These are phyloP conservation scores for Pseudocohnilembus persalinus DNA, from an alignment of 169 alveolate genomes.

Conservation along the genomic window DNA sequence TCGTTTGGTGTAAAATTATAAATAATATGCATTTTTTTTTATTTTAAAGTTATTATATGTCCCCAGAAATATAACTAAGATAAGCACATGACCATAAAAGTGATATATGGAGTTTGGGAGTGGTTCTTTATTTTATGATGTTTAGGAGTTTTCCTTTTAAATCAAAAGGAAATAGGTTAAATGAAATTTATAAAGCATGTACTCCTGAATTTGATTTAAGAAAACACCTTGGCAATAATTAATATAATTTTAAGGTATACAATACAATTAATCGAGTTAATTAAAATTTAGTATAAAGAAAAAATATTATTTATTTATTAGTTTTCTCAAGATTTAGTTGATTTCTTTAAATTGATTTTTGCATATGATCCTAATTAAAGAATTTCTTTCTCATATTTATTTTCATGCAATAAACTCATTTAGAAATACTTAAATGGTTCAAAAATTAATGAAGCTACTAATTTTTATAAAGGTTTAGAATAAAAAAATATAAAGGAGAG, in stretches of 20 bases:
- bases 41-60: constrained; percentile 34
- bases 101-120: constrained; percentile 52
- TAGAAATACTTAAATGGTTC: not conserved
- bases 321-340: not conserved
- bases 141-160: constrained; percentile 39
- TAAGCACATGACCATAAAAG: constrained; percentile 30
- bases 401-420: not conserved
- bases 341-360: not conserved
- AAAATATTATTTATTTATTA: too few species aligned
- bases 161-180: constrained; percentile 1
- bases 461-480: not conserved
- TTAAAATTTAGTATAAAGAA: too few species aligned
- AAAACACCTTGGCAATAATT: not conserved
- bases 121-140: constrained; percentile 40
- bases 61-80: constrained; percentile 47
- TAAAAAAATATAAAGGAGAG: not conserved
- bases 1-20: too few species aligned
- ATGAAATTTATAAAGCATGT: not conserved
- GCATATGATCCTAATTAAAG: not conserved
- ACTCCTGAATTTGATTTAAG: not conserved
- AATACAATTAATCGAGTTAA: too few species aligned
- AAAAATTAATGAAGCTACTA: not conserved
- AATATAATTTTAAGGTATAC: not conserved
- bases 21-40: too few species aligned
- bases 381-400: not conserved